phyloP scores from a whole-genome alignment of 345 rosid species.

The Camelina hispida region DNA sequence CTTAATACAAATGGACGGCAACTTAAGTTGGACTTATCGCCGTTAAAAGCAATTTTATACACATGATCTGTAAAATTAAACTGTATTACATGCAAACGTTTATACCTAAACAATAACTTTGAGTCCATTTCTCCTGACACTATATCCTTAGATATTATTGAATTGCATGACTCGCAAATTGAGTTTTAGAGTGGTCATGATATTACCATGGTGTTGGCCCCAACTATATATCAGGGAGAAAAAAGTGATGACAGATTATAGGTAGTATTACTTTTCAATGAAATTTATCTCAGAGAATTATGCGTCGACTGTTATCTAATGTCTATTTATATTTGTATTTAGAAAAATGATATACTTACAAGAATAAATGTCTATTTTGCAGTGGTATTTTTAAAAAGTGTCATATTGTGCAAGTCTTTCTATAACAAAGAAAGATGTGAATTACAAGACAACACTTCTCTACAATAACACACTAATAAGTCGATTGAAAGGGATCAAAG shows the following conservation, averaged over 20 bases:
- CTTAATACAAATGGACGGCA: background rate
- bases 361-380: background rate
- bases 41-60: background rate
- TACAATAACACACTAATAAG: background rate
- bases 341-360: background rate
- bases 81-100: background rate
- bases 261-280: background rate
- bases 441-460: background rate
- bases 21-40: background rate
- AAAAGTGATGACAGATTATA: background rate
- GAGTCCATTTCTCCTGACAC: background rate
- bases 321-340: background rate
- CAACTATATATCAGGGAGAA: conserved; percentile 4
- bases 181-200: conserved; percentile 23
- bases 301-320: background rate
- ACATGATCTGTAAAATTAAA: conserved; percentile 3
- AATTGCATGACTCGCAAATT: conserved; percentile 26
- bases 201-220: conserved; percentile 32
- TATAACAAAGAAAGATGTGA: conserved; percentile 6
- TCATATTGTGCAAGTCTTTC: background rate
- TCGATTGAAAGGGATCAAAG: background rate
- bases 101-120: background rate
- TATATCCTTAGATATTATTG: conserved; percentile 1
- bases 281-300: background rate
- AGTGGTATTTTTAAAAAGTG: background rate